Base-by-base conservation (phyloP, 192 early-diverging fungal genomes). In the Pilobolus umbonatus region DNA sequence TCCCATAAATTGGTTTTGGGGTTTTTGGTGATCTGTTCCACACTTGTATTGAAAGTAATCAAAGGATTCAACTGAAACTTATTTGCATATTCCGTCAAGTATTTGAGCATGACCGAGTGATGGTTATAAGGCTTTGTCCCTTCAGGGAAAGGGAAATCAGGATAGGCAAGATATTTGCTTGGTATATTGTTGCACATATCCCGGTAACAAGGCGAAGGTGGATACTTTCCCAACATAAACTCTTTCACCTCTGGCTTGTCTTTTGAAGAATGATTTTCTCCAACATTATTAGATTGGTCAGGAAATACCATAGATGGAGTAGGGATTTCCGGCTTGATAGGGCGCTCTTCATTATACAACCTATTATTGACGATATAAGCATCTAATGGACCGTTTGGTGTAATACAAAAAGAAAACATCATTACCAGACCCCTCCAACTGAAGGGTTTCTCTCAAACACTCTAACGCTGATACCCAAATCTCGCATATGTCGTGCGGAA, bases 401-500 rank as follows among this genome's bases (percentile, higher is more conserved):
- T 24, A n/a, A 46, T 21, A n/a, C 12, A n/a, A n/a, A n/a, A n/a
- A n/a, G n/a, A n/a, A n/a, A n/a, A n/a, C n/a, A n/a, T n/a, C n/a
- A 5, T 32, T 67, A 60, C 57, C 65, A 68, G 9, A 58, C 36
- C 19, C 65, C 65, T 11, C 65, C 65, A 17, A 52, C 29, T 11
- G 28, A 29, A 28, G 44, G 52, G 14, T 52, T 61, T 34, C 65
- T 35, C 19, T 68, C 65, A 17, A 54, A 68, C 3, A 61, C 51
- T 17, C 17, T 47, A 17, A 68, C 59, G 12, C 47, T 31, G 22
- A 68, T 17, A 1, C 65, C 65, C 2, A 11, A 17, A 11, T 54
- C 52, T 7, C 25, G 35, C 21, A 54, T 8, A 22, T 32, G 1
- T 25, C 35, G 35, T 36, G 52, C 22, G 14, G 31, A 38, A 24